Base-by-base conservation (phyloP, 495 filamentous ascomycete genomes). In the Evernia prunastri region DNA sequence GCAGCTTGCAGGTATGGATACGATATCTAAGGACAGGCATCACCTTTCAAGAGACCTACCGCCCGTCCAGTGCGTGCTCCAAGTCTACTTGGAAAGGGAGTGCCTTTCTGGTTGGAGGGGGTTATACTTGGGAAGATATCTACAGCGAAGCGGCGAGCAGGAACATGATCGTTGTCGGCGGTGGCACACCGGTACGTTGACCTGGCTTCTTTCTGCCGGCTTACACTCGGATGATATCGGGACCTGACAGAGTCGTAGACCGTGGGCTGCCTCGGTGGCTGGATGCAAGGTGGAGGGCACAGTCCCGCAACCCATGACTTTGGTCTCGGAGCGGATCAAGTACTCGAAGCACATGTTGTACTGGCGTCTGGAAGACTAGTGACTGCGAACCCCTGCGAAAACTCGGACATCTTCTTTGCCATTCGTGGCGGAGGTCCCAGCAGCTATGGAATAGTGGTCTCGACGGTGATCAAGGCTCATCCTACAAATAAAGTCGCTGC, bases 321-420 rank as follows among this genome's bases (percentile, higher is more conserved):
- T 56, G 77, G 77, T 25, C 66, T 79, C 5, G 76, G 62, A 11
- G 71, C 74, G 0, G 77, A 81, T 59, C 77, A 81, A 61, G 74
- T 78, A n/a, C 67, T 81, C 4, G 75, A 74, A 39, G 59, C 77
- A 29, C 71, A 77, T 45, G 82, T 87, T 53, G 78, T 88, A n/a
- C 79, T 82, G 0, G 77, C 83, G 23, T 77, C 82, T 37, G 86
- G 86, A 15, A 62, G 69, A 23, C 78, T 80, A 29, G 72, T 79
- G 5, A 85, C 79, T 0, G 83, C 82, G 12, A 81, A 79, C 42
- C 68, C 78, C 15, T 66, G 73, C 18, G 74, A 72, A 40, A 78
- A 87, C 63, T 64, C 80, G 0, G 86, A 88, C 49, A 80, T 87
- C 13, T 89, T 86, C 77, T 88, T 81, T 68, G 80, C 80, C 5